Conservation (phyloP, 345 rosid genomes). For the Punica granatum region DNA sequence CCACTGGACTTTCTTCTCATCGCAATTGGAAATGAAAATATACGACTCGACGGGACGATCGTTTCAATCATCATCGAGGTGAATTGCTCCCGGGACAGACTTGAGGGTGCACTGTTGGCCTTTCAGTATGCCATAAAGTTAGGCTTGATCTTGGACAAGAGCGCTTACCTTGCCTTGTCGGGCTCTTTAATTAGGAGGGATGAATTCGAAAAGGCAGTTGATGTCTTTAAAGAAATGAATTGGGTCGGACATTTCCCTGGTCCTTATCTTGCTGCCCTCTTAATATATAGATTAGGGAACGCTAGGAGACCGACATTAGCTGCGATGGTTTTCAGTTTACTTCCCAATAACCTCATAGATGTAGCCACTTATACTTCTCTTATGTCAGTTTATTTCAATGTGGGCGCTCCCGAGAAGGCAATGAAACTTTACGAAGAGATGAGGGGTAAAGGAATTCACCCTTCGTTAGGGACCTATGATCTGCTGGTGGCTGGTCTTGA, state of each 20-base stretch:
- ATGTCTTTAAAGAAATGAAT: slow-evolving; percentile 46
- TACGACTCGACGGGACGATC: slow-evolving; percentile 31
- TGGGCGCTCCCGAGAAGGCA: slow-evolving; percentile 68
- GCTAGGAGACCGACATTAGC: slow-evolving; percentile 70
- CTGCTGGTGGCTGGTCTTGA: slow-evolving; percentile 64
- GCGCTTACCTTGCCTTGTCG: slow-evolving; percentile 48
- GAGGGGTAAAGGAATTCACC: slow-evolving; percentile 41
- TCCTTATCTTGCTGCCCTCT: slow-evolving; percentile 45
- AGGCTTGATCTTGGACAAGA: slow-evolving; percentile 42
- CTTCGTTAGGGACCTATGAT: slow-evolving; percentile 59
- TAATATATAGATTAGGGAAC: slow-evolving; percentile 61
- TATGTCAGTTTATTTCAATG: slow-evolving; percentile 55
- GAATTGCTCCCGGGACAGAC: slow-evolving; percentile 35
- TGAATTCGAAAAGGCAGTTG: slow-evolving; percentile 30
- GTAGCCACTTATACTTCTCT: slow-evolving; percentile 67
- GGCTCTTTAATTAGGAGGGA: slow-evolving; percentile 47
- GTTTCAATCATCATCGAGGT: slow-evolving; percentile 44
- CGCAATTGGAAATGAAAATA: slow-evolving; percentile 28
- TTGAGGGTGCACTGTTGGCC: slow-evolving; percentile 51
- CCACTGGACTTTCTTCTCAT: slow-evolving; percentile 50
- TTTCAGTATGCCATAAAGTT: slow-evolving; percentile 45
- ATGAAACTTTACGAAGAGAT: slow-evolving; percentile 49
- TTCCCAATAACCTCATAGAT: slow-evolving; percentile 53
- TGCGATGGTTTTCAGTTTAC: slow-evolving; percentile 43
- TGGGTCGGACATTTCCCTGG: slow-evolving; percentile 51